Evolutionary conservation across 164 flowering plant species (phyloP).

Genomic region (Vitis vinifera): ASM3070453v1 NC_081808.1:871501-872000

Average conservation of each 20-base stretch:
- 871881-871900: no score
- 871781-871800: no score
- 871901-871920: not conserved
- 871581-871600: not conserved
- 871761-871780: no score
- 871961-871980: no score
- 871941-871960: not conserved
- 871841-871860: not conserved
- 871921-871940: not conserved
- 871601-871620: constrained; percentile 1
- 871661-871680: not conserved
- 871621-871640: not conserved
- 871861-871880: not conserved
- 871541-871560: constrained; percentile 16
- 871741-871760: not conserved
- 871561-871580: constrained; percentile 4
- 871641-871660: not conserved
- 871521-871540: constrained; percentile 38
- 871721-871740: not conserved
- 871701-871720: constrained; percentile 1
- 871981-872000: no score
- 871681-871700: not conserved
- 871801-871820: no score
- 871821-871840: not conserved
- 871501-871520: constrained; percentile 36